Percentiles rank a stretch among this genome's conserved stretches.
Conservation (phyloP, 225 moss, liverwort and hornwort genomes). For the Physcomitrellopsis africana region DNA sequence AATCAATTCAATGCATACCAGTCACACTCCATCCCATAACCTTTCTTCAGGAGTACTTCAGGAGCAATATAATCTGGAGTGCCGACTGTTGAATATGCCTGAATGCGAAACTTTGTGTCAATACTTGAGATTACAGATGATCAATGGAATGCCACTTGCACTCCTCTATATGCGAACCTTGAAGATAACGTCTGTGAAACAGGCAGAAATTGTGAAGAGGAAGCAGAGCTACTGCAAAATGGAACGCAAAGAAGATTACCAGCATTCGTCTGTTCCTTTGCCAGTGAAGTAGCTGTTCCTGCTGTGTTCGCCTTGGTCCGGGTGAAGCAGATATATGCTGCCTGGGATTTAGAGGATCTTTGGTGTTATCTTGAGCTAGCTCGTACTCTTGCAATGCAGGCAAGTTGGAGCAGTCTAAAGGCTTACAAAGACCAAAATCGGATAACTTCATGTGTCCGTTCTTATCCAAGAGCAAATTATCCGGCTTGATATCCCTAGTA, state of each 20-base stretch:
- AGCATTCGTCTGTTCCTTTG: constrained; percentile 98
- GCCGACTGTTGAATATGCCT: constrained; percentile 99
- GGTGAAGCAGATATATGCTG: constrained; percentile 66
- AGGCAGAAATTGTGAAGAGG: constrained; percentile 5
- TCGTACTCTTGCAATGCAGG: constrained; percentile 96
- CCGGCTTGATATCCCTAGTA: constrained; percentile 97
- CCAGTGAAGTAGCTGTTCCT: constrained; percentile 98
- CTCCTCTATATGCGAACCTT: neutral
- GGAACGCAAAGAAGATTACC: constrained; percentile 45
- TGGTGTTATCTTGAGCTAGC: constrained; percentile 54
- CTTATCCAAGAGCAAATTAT: constrained; percentile 91
- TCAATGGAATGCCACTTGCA: too few relatives aligned
- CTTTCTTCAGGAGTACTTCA: constrained; percentile 95
- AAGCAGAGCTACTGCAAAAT: neutral
- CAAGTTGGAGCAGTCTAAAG: constrained; percentile 90
- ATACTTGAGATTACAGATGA: constrained; percentile 10
- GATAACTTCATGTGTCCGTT: constrained; percentile 99
- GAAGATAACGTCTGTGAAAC: neutral
- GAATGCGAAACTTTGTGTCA: constrained; percentile 30
- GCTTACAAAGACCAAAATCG: constrained; percentile 98
- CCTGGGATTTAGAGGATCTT: constrained; percentile 53
- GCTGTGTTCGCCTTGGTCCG: constrained; percentile 84
- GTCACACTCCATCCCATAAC: constrained; percentile 98
- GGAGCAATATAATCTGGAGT: constrained; percentile 99
- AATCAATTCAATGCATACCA: constrained; percentile 60